These are phyloP conservation scores for Mycosarcoma maydis DNA, from an alignment of 1,284 basidiomycete species.

Conservation along the genomic window DNA sequence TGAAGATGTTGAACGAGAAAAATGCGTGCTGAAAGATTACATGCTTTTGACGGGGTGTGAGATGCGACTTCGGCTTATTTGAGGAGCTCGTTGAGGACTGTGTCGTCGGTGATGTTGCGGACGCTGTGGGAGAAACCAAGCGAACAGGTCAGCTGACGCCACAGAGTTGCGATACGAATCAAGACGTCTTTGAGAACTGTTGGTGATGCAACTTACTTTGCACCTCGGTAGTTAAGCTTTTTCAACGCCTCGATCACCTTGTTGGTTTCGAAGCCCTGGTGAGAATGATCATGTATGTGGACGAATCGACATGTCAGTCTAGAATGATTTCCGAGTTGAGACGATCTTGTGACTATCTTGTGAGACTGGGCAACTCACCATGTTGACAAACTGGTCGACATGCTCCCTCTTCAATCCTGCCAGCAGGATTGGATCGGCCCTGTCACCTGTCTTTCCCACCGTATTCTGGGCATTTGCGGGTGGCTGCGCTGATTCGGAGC, in stretches of 20 bases:
- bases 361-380: too few species aligned
- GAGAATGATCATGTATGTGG: too few species aligned
- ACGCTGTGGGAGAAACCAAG: conserved; percentile 21
- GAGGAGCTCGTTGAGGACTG: conserved; percentile 57
- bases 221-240: conserved; percentile 88
- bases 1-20: neutral
- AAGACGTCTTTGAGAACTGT: too few species aligned
- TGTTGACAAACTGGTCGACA: conserved; percentile 69
- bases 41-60: conserved; percentile 16
- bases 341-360: too few species aligned
- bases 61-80: conserved; percentile 29
- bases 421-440: conserved; percentile 66
- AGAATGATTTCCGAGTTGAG: too few species aligned
- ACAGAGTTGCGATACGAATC: too few species aligned
- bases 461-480: conserved; percentile 47
- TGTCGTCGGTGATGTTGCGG: conserved; percentile 58
- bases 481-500: conserved; percentile 40
- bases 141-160: conserved; percentile 3
- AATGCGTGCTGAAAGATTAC: neutral
- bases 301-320: too few species aligned
- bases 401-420: conserved; percentile 70
- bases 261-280: conserved; percentile 74
- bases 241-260: conserved; percentile 90
- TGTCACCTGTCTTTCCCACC: conserved; percentile 49
- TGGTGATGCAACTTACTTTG: conserved; percentile 73